Evolutionary conservation across 805 yeast genomes (phyloP).

Genomic region (Zygoascus flipseniorum): DNA sequence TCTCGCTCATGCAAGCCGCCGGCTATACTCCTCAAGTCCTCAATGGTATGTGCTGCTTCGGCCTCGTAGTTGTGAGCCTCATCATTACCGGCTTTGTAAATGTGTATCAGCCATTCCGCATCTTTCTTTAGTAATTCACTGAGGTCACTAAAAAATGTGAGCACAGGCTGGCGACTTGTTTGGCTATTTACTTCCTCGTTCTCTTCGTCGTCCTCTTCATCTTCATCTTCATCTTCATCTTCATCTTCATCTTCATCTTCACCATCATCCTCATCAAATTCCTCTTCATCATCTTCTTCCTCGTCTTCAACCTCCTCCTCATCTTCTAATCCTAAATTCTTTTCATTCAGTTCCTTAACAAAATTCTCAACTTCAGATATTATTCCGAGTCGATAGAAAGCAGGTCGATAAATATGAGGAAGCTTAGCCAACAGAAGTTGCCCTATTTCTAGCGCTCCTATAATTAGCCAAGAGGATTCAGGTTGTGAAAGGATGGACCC

Average conservation of each 20-base stretch:
- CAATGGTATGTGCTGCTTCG: constrained; percentile 21
- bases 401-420: constrained; percentile 36
- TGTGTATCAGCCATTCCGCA: constrained; percentile 3
- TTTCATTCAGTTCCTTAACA: constrained; percentile 8
- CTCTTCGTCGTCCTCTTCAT: constrained; percentile 19
- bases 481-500: constrained; percentile 25
- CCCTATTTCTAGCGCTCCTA: constrained; percentile 45
- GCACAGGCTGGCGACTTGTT: constrained; percentile 12
- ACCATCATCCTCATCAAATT: constrained; percentile 20
- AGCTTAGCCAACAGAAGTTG: constrained; percentile 36
- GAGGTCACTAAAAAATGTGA: constrained; percentile 10
- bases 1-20: constrained; percentile 20
- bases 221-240: constrained; percentile 20
- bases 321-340: constrained; percentile 17
- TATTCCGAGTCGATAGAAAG: constrained; percentile 68
- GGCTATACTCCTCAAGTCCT: constrained; percentile 16
- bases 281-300: constrained; percentile 21
- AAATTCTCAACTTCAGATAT: constrained; percentile 37
- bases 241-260: constrained; percentile 18
- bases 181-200: constrained; percentile 19
- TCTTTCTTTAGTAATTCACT: constrained; percentile 3
- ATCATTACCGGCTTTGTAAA: constrained; percentile 1
- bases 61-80: constrained; percentile 12
- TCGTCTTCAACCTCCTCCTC: constrained; percentile 27
- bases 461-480: constrained; percentile 32